Evolutionary conservation across 805 yeast genomes (phyloP), one percentile per base, ranked within the genome.

Genomic region (Yarrowia divulgata): DNA sequence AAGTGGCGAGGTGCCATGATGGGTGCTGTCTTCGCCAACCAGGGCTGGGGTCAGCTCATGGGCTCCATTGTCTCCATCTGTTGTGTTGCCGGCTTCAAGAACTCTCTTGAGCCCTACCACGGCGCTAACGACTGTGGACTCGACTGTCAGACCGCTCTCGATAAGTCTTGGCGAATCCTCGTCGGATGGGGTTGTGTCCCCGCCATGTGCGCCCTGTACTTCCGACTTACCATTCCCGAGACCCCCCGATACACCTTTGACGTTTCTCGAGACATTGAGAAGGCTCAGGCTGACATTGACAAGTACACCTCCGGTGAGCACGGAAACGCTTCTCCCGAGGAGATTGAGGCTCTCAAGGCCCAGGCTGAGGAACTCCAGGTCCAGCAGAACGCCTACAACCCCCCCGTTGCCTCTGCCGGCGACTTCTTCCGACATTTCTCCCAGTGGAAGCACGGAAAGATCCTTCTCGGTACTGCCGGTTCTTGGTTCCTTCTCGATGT

Each of bases 1-100:
- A 91, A 90, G 80, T 92, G 97, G 97, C 90, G 97, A 88, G 97
- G 97, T 85, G 97, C 97, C 73, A 91, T 91, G 75, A 92, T 92
- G 97, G 93, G 91, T 77, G 97, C 97, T 34, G 97, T 92, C 69
- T 93, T 93, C 80, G 94, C 97, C 69, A 93, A 92, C 84, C 98
- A 93, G 83, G 98, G 97, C 81, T 87, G 95, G 88, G 98, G 98
- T 79, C 97, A 93, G 83, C 85, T 93, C 71, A 77, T 88, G 18
- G 97, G 92, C 71, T 97, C 97, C 86, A 83, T 92, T 73, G 90
- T 92, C 74, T 91, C 97, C 70, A 81, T 92, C 71, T 76, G 90
- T 70, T 84, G 87, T 76, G 89, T 91, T 73, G 90, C 89, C 69
- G 97, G 87, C 74, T 93, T 89, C 85, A 90, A 90, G 79, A 79